phyloP scores from a whole-genome alignment of 441 rosid species.

The Kokia cookei region DNA sequence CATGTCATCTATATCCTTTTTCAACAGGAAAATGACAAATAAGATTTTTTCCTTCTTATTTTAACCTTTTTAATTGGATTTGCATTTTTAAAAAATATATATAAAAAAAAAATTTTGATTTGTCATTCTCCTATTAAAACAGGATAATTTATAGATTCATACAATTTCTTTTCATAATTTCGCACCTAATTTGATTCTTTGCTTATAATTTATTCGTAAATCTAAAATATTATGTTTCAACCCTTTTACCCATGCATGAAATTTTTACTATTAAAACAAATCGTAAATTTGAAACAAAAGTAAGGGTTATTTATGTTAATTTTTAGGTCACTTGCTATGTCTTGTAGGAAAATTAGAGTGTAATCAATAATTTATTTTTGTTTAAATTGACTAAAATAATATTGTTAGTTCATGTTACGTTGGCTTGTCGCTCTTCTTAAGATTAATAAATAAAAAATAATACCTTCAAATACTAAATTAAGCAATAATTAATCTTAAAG shows the following conservation, averaged over 20 bases:
- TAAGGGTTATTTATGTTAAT: neutral
- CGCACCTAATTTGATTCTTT: constrained; percentile 17
- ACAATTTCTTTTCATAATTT: neutral
- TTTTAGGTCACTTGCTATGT: neutral
- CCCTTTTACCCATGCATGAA: neutral
- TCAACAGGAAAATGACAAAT: too few relatives aligned
- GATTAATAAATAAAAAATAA: too few relatives aligned
- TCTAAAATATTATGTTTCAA: neutral
- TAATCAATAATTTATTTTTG: neutral
- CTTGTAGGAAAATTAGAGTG: neutral
- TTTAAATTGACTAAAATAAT: too few relatives aligned
- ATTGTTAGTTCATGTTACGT: too few relatives aligned
- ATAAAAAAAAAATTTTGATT: too few relatives aligned
- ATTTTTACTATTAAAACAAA: neutral
- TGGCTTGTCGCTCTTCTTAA: too few relatives aligned
- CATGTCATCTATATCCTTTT: too few relatives aligned
- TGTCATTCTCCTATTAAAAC: too few relatives aligned
- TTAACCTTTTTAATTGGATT: too few relatives aligned
- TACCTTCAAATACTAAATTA: neutral
- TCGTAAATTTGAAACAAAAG: neutral
- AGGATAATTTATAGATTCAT: too few relatives aligned
- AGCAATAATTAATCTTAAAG: neutral
- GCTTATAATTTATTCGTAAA: neutral
- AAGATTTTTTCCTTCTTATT: too few relatives aligned
- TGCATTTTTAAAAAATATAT: too few relatives aligned